Percentiles rank a stretch among this genome's conserved stretches.
Evolutionary conservation across 257 asterid species (phyloP).

Genomic region (Solanum dulcamara): DNA sequence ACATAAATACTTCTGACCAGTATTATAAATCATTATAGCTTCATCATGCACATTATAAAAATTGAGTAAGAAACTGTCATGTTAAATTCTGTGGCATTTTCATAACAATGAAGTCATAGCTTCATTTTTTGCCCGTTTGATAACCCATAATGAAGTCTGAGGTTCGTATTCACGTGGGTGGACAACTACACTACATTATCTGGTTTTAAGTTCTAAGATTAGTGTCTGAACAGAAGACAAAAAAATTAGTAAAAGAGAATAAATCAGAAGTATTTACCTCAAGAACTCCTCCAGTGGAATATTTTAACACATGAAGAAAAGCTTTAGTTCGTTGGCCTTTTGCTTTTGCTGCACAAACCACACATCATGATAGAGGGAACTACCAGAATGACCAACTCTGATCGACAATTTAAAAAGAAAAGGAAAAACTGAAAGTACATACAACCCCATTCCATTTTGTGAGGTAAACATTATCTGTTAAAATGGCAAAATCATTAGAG

Average conservation of each 20-base stretch:
- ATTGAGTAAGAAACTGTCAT: not conserved
- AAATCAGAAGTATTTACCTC: slow-evolving; percentile 40
- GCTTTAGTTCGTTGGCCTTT: slow-evolving; percentile 77
- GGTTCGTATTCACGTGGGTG: not conserved
- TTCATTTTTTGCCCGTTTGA: not conserved
- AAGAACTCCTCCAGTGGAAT: slow-evolving; percentile 86
- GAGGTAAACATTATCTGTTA: not conserved
- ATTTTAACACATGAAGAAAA: slow-evolving; percentile 86
- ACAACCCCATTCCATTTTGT: not conserved
- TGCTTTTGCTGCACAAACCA: slow-evolving; percentile 59
- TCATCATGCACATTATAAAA: not conserved
- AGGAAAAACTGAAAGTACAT: not conserved
- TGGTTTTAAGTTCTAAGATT: not conserved
- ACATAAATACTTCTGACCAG: not conserved
- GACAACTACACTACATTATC: not conserved
- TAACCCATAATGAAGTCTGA: not conserved
- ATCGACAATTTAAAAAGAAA: not conserved
- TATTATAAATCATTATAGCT: not conserved
- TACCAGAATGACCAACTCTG: not conserved
- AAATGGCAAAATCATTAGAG: not conserved
- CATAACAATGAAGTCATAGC: not conserved
- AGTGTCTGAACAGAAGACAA: not conserved
- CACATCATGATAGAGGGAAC: not conserved
- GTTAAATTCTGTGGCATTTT: not conserved
- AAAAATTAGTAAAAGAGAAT: not conserved